Evolutionary conservation across 148 eudicot genomes (phyloP), one percentile per base, ranked within the genome.

Genomic region (Arbutus unedo): DNA sequence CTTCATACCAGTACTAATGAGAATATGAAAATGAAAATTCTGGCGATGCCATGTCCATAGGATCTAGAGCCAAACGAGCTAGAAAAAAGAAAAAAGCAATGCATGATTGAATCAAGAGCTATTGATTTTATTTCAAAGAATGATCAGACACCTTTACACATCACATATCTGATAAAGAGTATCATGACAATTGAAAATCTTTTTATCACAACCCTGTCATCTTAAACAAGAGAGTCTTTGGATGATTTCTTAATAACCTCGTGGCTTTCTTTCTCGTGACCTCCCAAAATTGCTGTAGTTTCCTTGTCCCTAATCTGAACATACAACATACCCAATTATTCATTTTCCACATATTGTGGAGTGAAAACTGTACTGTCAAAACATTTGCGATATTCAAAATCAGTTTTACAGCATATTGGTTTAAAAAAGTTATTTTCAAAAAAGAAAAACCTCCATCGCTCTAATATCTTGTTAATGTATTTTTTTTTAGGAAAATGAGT

Each of bases 231-330:
- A 45, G 92, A 89, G 79, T 88, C 89, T 84, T 89, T 91, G 48
- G 85, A 59, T 84, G 86, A 74, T 83, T 91, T 91, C 82, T 86
- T 88, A 45, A 78, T 8, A 11, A 66, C 85, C 74, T 87, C 91
- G 56, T 86, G 84, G 23, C 82, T 87, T 51, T 91, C 94, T 70
- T 85, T 89, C 50, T 91, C 95, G 81, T 89, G 91, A 85, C 81
- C 85, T 13, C 80, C 88, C 82, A 86, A 78, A 70, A 90, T 67
- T 51, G 93, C 89, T 76, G 91, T 82, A 60, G 72, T 81, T 73
- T 91, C 93, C 80, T 84, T 93, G 55, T 88, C 94, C 77, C 90
- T 90, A 64, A 89, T 74, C 94, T 91, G 89, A 70, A 85, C 73
- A 64, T 59, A 53, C 49, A 84, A 11, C 81, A 80, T 62, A 80